A percentile compares a stretch with the other conserved stretches of the same genome.
These are phyloP conservation scores for Oropetium thomaeum DNA, from an alignment of 176 grass and related monocot species.

Conservation along the genomic window DNA sequence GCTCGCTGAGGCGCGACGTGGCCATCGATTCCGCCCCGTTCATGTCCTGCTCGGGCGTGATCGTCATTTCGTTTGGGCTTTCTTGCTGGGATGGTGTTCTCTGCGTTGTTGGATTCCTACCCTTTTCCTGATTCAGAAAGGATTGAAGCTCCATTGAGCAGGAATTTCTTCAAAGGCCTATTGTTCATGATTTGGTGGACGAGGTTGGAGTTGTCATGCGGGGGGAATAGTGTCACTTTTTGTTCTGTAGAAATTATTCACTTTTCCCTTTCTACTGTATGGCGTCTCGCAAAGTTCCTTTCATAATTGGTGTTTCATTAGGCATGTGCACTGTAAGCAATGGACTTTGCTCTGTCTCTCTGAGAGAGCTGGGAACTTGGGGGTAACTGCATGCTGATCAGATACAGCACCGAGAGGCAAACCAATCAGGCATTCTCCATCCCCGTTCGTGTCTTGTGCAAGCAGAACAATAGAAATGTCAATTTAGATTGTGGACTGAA, in stretches of 20 bases:
- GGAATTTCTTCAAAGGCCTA: neutral
- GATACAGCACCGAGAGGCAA: too few species aligned
- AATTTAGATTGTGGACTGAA: too few species aligned
- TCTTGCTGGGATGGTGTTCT: neutral
- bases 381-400: too few species aligned
- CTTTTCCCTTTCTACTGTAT: neutral
- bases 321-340: too few species aligned
- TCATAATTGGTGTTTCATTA: neutral
- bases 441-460: too few species aligned
- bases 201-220: neutral
- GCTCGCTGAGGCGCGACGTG: neutral
- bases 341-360: too few species aligned
- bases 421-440: too few species aligned
- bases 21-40: neutral
- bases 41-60: neutral
- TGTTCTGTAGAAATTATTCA: too few species aligned
- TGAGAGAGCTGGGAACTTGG: too few species aligned
- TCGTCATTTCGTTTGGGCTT: neutral
- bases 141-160: neutral
- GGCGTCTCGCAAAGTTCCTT: neutral
- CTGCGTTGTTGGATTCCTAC: neutral
- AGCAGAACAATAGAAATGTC: too few species aligned
- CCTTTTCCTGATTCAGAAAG: neutral
- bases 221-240: neutral
- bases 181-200: neutral